Evolutionary conservation across 768 basidiomycete species (phyloP).

Genomic region (Boletales sp.): DNA sequence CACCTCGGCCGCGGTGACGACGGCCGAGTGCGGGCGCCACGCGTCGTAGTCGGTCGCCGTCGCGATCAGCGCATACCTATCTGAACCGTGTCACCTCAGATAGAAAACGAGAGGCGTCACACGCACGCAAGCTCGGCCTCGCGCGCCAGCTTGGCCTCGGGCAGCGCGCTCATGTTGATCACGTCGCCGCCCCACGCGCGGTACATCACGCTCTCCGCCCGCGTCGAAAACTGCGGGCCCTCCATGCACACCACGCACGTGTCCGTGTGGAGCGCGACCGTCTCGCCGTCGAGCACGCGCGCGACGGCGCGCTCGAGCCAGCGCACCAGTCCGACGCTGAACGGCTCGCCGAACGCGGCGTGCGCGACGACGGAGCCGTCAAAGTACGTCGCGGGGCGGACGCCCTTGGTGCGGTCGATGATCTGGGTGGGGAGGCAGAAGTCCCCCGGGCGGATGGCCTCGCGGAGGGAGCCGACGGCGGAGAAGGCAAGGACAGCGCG

Average conservation of each 20-base stretch:
- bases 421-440: constrained; percentile 88
- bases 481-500: constrained; percentile 90
- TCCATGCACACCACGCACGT: constrained; percentile 96
- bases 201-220: constrained; percentile 95
- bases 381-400: constrained; percentile 88
- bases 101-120: background rate
- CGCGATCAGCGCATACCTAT: constrained; percentile 87
- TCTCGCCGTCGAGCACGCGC: constrained; percentile 53
- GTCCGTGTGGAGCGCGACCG: constrained; percentile 70
- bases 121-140: constrained; percentile 88
- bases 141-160: constrained; percentile 94
- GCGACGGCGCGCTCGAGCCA: constrained; percentile 68
- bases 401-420: constrained; percentile 94
- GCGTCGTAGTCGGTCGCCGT: constrained; percentile 95
- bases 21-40: constrained; percentile 76
- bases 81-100: no score
- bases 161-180: constrained; percentile 96
- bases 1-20: constrained; percentile 89
- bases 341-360: constrained; percentile 92
- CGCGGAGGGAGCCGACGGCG: constrained; percentile 91
- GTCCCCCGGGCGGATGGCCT: constrained; percentile 88
- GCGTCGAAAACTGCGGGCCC: constrained; percentile 96
- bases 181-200: constrained; percentile 88
- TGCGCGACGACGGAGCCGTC: constrained; percentile 84
- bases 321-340: constrained; percentile 56